Base-by-base conservation (phyloP, 768 basidiomycete genomes). In the Crucibulum laeve region DNA sequence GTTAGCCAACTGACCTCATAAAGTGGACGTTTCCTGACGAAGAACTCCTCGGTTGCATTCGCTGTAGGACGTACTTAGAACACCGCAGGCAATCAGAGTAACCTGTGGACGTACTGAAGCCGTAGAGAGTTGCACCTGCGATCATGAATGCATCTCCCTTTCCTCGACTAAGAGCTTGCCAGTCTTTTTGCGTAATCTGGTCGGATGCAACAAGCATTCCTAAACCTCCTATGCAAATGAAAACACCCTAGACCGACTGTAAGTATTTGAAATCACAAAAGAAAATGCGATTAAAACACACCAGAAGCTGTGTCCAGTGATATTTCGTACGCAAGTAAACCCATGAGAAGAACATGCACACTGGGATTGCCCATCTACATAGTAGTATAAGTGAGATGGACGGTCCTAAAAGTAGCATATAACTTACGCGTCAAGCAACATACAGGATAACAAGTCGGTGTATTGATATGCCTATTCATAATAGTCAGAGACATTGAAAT, bases 71-170 rank as follows among this genome's bases (percentile, higher is more conserved):
- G 6, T 2, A 25, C 38, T 30, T 2, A 50, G 43, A n/a, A 6
- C 4, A 24, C 17, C 13, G n/a, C 25, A 19, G 15, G 3, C 22
- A 4, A 26, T 15, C 18, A 15, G 8, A 23, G 15, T 28, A 8
- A n/a, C 8, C 13, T 10, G 18, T 30, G 13, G 11, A 77, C 83
- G 47, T 55, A 91, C 88, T 87, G 60, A 91, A 82, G 35, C 91
- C 91, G 50, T 92, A 92, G 17, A 92, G 71, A 0, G 87, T 86
- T 3, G 91, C 87, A 21, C 88, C 91, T 37, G 83, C 74, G 45
- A 93, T 77, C 87, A 92, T 91, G 58, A 91, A 90, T 21, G 74
- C 82, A 59, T 91, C 89, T 8, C 91, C 91, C 58, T 87, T 87
- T 25, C 78, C 84, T 59, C 77, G 76, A 55, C 63, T 69, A 3